These are phyloP conservation scores for Nakataea oryzae DNA, from an alignment of 2,329 filamentous ascomycete genomes.

Conservation along the genomic window DNA sequence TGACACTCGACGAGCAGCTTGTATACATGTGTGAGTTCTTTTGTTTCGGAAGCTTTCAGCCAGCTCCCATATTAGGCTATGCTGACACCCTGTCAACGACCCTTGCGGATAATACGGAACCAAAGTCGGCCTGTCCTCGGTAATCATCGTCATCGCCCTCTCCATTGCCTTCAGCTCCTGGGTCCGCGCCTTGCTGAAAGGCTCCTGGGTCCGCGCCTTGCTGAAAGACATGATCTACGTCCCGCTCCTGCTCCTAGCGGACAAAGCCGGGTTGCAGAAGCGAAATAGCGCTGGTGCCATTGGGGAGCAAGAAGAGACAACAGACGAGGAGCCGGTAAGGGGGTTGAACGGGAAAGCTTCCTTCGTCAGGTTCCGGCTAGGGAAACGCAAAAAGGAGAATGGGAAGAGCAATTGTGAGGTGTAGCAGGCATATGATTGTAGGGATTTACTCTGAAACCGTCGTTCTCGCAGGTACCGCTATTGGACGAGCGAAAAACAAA, in stretches of 20 bases:
- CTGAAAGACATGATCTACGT: conserved; percentile 2
- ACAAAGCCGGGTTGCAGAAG: neutral
- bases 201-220: conserved; percentile 7
- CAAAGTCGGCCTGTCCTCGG: neutral
- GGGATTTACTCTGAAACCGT: no score
- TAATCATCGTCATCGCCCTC: neutral
- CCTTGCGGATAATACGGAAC: neutral
- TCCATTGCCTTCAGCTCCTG: conserved; percentile 3
- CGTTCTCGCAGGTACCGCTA: no score
- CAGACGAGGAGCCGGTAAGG: no score
- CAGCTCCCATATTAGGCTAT: neutral
- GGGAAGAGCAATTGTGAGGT: no score
- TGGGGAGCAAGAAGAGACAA: neutral
- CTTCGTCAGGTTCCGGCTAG: neutral
- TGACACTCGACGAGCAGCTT: neutral
- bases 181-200: conserved; percentile 8
- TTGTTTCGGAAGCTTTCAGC: neutral
- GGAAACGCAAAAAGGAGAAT: neutral
- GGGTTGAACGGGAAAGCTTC: neutral
- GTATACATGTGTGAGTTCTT: neutral
- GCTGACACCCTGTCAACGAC: neutral
- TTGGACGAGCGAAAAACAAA: no score
- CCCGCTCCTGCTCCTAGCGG: neutral
- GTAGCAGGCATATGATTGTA: no score
- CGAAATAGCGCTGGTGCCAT: neutral